A percentile compares a stretch with the other conserved stretches of the same genome.
These are phyloP conservation scores for Strobilomyces confusus DNA, from an alignment of 768 basidiomycete genomes.

Conservation along the genomic window DNA sequence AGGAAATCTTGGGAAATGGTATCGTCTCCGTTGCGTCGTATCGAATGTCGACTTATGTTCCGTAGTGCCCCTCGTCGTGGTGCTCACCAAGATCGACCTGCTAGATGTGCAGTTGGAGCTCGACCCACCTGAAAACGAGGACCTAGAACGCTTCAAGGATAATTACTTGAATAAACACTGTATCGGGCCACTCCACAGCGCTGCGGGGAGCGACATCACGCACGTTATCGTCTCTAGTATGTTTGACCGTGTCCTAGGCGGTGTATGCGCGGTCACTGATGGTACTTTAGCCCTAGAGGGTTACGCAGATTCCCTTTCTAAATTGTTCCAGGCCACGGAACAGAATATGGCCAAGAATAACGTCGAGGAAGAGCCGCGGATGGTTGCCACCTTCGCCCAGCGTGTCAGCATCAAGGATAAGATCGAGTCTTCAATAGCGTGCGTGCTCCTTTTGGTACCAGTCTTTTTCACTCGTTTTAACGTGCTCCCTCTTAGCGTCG, in stretches of 20 bases:
- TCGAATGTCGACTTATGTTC: background rate
- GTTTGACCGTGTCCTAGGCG: background rate
- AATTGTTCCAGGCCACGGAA: background rate
- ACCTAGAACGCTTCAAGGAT: background rate
- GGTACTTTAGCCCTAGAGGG: slow-evolving; percentile 1
- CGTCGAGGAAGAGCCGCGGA: slow-evolving; percentile 8
- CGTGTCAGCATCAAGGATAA: slow-evolving; percentile 16
- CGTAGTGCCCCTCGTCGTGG: slow-evolving; percentile 12
- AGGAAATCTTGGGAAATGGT: slow-evolving; percentile 9
- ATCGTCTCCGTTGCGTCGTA: background rate
- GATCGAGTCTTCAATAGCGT: slow-evolving; percentile 12
- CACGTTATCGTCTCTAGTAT: slow-evolving; percentile 9
- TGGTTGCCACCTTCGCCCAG: slow-evolving; percentile 13
- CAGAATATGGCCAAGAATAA: slow-evolving; percentile 4
- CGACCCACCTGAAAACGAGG: background rate
- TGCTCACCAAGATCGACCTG: slow-evolving; percentile 15
- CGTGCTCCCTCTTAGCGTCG: background rate
- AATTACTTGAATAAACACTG: background rate
- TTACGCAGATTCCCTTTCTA: slow-evolving; percentile 2
- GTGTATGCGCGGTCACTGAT: background rate
- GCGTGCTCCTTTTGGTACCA: background rate
- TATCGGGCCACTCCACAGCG: background rate
- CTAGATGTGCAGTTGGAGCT: slow-evolving; percentile 3
- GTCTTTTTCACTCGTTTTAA: background rate
- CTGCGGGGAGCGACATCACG: background rate